A percentile compares a stretch with the other conserved stretches of the same genome.
These are phyloP conservation scores for Vigna nakashimae DNA, from an alignment of 306 rosid genomes.

Conservation along the genomic window DNA sequence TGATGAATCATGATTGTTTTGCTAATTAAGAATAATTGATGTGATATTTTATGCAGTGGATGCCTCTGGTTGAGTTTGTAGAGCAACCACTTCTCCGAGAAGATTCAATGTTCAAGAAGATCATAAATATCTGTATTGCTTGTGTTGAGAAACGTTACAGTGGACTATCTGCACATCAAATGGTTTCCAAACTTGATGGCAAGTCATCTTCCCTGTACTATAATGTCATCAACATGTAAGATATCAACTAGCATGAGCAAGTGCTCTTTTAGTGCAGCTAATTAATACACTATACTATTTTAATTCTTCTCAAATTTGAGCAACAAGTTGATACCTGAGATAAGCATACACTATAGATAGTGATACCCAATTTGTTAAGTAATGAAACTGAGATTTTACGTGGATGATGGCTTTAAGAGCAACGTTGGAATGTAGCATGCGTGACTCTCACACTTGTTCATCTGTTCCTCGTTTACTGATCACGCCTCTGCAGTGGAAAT, in stretches of 20 bases:
- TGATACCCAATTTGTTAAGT: background rate
- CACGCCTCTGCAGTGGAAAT: constrained; percentile 23
- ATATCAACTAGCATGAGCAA: constrained; percentile 42
- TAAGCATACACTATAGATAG: too few species aligned
- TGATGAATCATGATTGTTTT: background rate
- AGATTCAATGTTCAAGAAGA: constrained; percentile 83
- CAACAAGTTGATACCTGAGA: background rate
- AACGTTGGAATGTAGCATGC: background rate
- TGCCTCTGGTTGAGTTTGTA: constrained; percentile 83
- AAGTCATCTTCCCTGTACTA: constrained; percentile 75
- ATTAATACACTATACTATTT: background rate
- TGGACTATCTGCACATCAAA: constrained; percentile 70
- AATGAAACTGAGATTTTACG: background rate
- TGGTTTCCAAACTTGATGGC: constrained; percentile 84
- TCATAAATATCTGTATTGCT: constrained; percentile 77
- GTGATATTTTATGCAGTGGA: constrained; percentile 68
- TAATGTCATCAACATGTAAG: constrained; percentile 56
- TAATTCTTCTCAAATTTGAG: background rate
- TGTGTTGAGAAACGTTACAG: constrained; percentile 69
- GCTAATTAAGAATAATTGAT: background rate
- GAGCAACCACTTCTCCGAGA: constrained; percentile 78
- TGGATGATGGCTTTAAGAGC: background rate
- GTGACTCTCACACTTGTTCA: background rate
- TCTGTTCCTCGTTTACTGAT: constrained; percentile 26
- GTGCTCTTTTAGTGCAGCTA: background rate